Base-by-base conservation (phyloP, 352 stramenopile species). In the Phytophthora sp. region DNA sequence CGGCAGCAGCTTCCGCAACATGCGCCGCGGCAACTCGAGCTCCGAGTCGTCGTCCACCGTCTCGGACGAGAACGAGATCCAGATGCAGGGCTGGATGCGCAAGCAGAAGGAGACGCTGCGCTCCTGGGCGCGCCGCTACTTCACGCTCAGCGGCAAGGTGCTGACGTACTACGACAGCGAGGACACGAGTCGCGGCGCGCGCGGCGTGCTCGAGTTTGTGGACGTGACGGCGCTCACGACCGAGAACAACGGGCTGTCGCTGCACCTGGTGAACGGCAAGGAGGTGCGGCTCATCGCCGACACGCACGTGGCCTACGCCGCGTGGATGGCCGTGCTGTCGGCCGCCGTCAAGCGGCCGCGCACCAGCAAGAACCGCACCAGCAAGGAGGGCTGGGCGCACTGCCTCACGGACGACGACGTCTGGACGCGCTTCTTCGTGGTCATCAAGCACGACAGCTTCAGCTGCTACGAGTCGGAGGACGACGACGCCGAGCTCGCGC, bases 131-230 rank as follows among this genome's bases (percentile, higher is more conserved):
- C 76, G 77, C 5, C 74, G 84, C 28, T 93, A 89, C 63, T 93
- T 93, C 60, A 87, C 78, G 34, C 77, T 93, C 27, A 86, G 67
- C 44, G 84, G 81, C 42, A 89, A 88, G 52, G 58, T 77, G 50
- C 58, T 93, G 11, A 90, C 84, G 10, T 93, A 93, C 71, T 93
- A 86, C 58, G 84, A 93, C 60, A 93, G 84, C 55, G 84, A 93
- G 52, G 79, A 93, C 63, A 89, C 74, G 23, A 78, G 66, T 32
- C 72, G 80, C 17, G 63, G 75, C 3, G 77, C 84, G 8, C 81
- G 84, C 35, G 84, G 84, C 39, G 67, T 87, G 21, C 69, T 93
- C 41, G 82, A 93, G 48, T 86, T 93, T 39, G 68, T 75, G 42
- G 82, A 90, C 54, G 80, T 93, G 38, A 77, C 79, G 54, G 62